Evolutionary conservation across 2,329 filamentous ascomycete species (phyloP), one percentile per base, ranked within the genome.

Genomic region (Apiospora pterosperma): DNA sequence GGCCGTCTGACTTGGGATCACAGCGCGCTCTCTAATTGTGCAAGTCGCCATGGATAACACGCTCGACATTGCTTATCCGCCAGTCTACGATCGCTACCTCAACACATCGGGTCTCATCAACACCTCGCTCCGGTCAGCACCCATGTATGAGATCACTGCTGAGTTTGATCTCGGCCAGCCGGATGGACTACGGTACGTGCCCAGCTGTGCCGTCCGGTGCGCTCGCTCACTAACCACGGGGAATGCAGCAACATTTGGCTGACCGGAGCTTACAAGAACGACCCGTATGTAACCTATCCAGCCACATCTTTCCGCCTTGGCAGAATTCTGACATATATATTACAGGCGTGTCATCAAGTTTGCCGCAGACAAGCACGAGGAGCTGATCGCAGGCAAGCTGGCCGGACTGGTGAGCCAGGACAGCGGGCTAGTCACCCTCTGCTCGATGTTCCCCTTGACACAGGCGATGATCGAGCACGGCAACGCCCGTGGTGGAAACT

Each of bases 381-480:
- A 74, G 19, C 72, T 74, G 44, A 70, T 71, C 41, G 65, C 65
- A 1, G 48, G 48, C 7, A 71, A 70, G 41, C 74, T 77, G 64
- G 67, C 73, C 31, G 69, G 63, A 3, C 71, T 69, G 2, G 70
- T 68, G 21, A 44, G 72, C 7, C 69, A 73, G 0, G 67, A 69
- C 11, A 67, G 72, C 4, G 63, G 67, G 21, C 69, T 77, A n/a
- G 67, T 69, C 23, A 68, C 74, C 0, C 68, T 75, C 7, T 66
- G 71, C n/a, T 71, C 72, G 65, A 75, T 75, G 66, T 76, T 77
- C 60, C 75, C 76, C 31, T 66, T 77, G 31, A 74, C 74, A 0
- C 62, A 36, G 36, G 58, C 58, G 10, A 60, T 60, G 58, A 39
- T 60, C 7, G 21, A n/a, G 36, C 58, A 60, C 36, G 58, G 58